phyloP scores from a whole-genome alignment of 176 grass and related monocot species.

The Avena atlantica region DNA sequence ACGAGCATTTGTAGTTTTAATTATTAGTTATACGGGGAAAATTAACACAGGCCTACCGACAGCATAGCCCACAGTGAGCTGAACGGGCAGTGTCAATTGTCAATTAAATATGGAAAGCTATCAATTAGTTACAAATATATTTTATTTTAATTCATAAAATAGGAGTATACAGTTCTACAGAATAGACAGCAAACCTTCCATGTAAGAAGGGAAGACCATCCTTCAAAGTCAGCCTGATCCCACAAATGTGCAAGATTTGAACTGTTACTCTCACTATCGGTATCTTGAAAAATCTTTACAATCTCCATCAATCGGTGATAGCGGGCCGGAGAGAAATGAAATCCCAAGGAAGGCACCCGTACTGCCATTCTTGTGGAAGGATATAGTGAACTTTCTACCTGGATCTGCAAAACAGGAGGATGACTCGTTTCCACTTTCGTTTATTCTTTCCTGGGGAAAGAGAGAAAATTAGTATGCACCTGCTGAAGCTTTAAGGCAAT shows the following conservation, averaged over 20 bases:
- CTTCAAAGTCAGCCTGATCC: slow-evolving; percentile 94
- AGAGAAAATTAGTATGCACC: slow-evolving; percentile 43
- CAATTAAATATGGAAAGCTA: slow-evolving; percentile 23
- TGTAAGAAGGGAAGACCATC: slow-evolving; percentile 85
- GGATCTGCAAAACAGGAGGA: slow-evolving; percentile 63
- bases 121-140: neutral
- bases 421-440: slow-evolving; percentile 21
- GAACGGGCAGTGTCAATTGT: neutral
- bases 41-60: neutral
- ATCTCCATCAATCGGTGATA: slow-evolving; percentile 96
- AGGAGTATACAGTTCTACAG: slow-evolving; percentile 8
- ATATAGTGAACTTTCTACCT: slow-evolving; percentile 84
- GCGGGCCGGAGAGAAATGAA: slow-evolving; percentile 96
- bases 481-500: slow-evolving; percentile 95
- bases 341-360: slow-evolving; percentile 89
- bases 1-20: slow-evolving; percentile 4
- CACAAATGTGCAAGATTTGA: slow-evolving; percentile 67
- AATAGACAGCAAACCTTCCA: slow-evolving; percentile 91
- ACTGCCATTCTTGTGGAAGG: slow-evolving; percentile 91
- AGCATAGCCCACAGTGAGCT: neutral
- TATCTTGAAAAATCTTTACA: slow-evolving; percentile 80
- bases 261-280: slow-evolving; percentile 48
- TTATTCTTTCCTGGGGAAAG: slow-evolving; percentile 3
- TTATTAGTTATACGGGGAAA: slow-evolving; percentile 7
- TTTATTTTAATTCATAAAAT: neutral